phyloP scores from a whole-genome alignment of 495 filamentous ascomycete species.

The Penicillium ochrochloron region DNA sequence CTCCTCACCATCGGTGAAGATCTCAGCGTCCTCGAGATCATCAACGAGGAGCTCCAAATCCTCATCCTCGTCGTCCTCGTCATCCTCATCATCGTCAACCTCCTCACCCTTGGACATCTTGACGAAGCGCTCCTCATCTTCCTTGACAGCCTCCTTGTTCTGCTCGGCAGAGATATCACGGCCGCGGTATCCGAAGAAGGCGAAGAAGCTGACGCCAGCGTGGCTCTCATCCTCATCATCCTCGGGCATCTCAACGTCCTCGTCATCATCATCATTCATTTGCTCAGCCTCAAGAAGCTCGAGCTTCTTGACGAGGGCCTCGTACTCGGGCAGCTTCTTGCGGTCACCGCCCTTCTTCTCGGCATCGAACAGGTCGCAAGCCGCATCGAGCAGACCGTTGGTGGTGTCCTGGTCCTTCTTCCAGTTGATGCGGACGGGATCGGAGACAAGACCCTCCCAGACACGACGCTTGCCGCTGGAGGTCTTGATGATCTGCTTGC shows the following conservation, averaged over 20 bases:
- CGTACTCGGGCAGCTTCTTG: slow-evolving; percentile 53
- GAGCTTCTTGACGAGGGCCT: slow-evolving; percentile 52
- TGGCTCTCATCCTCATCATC: slow-evolving; percentile 60
- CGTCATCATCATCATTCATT: slow-evolving; percentile 42
- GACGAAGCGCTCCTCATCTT: slow-evolving; percentile 61
- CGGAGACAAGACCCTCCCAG: slow-evolving; percentile 75
- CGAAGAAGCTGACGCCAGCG: slow-evolving; percentile 77
- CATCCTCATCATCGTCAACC: slow-evolving; percentile 47
- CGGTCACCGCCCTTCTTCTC: slow-evolving; percentile 52
- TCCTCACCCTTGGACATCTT: slow-evolving; percentile 60
- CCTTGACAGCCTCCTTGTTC: slow-evolving; percentile 58
- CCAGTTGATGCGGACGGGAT: slow-evolving; percentile 88
- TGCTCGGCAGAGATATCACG: slow-evolving; percentile 70
- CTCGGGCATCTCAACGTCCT: slow-evolving; percentile 55
- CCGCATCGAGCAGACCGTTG: slow-evolving; percentile 73
- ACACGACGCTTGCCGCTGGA: slow-evolving; percentile 54
- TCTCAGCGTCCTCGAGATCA: slow-evolving; percentile 66
- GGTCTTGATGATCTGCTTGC: slow-evolving; percentile 51
- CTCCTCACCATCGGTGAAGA: slow-evolving; percentile 80
- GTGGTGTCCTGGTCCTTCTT: slow-evolving; percentile 84
- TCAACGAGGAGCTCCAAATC: slow-evolving; percentile 53
- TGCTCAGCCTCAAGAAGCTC: slow-evolving; percentile 34
- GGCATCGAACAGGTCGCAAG: slow-evolving; percentile 68
- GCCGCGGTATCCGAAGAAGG: slow-evolving; percentile 80
- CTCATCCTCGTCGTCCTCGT: slow-evolving; percentile 53